A percentile compares a stretch with the other conserved stretches of the same genome.
Conservation (phyloP, 2,329 filamentous ascomycete species). For the Lachnellula subtilissima region DNA sequence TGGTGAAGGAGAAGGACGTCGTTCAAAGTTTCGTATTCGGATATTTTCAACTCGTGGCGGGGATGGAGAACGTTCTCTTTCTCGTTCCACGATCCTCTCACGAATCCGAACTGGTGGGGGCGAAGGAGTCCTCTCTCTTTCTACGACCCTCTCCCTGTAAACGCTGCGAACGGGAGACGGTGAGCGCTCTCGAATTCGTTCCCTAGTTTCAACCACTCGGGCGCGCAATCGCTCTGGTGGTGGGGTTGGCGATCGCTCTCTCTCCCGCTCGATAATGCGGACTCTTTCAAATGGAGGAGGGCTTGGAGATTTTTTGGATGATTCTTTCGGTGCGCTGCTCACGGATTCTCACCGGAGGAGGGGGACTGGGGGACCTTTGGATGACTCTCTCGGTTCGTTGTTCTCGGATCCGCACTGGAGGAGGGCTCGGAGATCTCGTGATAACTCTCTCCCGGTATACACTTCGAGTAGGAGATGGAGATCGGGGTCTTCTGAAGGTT, state of each 20-base stretch:
- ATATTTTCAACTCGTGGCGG: slow-evolving; percentile 26
- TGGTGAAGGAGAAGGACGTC: slow-evolving; percentile 21
- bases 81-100: slow-evolving; percentile 25
- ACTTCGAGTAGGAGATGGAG: slow-evolving; percentile 26
- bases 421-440: slow-evolving; percentile 21
- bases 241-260: slow-evolving; percentile 22
- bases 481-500: slow-evolving; percentile 23
- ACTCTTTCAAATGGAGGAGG: slow-evolving; percentile 14
- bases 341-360: slow-evolving; percentile 19
- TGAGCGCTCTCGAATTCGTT: slow-evolving; percentile 25
- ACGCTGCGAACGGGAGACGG: slow-evolving; percentile 24
- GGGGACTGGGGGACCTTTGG: slow-evolving; percentile 22
- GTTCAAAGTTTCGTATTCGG: slow-evolving; percentile 26
- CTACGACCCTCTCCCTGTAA: slow-evolving; percentile 4
- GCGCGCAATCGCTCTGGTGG: slow-evolving; percentile 26
- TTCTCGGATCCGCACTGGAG: background rate
- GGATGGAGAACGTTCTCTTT: slow-evolving; percentile 25
- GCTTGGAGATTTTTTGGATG: slow-evolving; percentile 23
- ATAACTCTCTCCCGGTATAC: slow-evolving; percentile 21
- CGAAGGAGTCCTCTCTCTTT: slow-evolving; percentile 7
- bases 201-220: slow-evolving; percentile 28
- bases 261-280: slow-evolving; percentile 25
- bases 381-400: slow-evolving; percentile 18
- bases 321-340: slow-evolving; percentile 20
- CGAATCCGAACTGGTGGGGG: slow-evolving; percentile 17